Base-by-base conservation (phyloP, 345 rosid species). In the Eutrema heterophyllum region DNA sequence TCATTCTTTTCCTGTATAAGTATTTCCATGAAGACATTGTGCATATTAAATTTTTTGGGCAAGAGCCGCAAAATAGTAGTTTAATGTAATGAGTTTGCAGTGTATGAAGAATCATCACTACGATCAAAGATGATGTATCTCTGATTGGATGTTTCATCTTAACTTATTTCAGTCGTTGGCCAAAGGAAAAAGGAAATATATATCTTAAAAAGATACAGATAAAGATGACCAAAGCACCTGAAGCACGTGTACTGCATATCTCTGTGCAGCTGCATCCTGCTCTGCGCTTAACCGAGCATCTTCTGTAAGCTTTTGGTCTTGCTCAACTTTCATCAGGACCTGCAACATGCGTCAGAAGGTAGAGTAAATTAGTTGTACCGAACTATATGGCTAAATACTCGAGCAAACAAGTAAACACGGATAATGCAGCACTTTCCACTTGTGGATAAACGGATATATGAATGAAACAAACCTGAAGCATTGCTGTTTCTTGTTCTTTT, bases 301-400 rank as follows among this genome's bases (percentile, higher is more conserved):
- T 88, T 92, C 99, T 38, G 97, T 87, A 74, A 90, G 71, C 84
- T 72, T 87, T 72, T 92, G 97, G 48, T 95, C 97, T 81, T 92
- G 96, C 76, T 92, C 92, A 53, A 92, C 86, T 81, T 83, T 88
- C 86, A 95, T 81, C 72, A 92, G 79, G 70, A 92, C 91, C 98
- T 94, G 67, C 50, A 70, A 57, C 36, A 66, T 11, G 15, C 36
- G 16, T 41, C 65, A 62, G 12, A 26, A 66, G 43, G 6, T 30
- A 38, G 4, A 36, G 26, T 27, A 51, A 24, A 38, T 30, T 24
- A 24, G 6, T 7, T 33, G 43, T 4, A 36, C 14, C 9, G 6
- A 18, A 24, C 24, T 9, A 21, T 21, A 21, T 21, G 24, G 24
- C 24, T 21, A 21, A 21, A 21, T 21, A 21, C 24, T 21, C 24